Conservation (phyloP, 23 red algal species). For the Chondrus crispus region DNA sequence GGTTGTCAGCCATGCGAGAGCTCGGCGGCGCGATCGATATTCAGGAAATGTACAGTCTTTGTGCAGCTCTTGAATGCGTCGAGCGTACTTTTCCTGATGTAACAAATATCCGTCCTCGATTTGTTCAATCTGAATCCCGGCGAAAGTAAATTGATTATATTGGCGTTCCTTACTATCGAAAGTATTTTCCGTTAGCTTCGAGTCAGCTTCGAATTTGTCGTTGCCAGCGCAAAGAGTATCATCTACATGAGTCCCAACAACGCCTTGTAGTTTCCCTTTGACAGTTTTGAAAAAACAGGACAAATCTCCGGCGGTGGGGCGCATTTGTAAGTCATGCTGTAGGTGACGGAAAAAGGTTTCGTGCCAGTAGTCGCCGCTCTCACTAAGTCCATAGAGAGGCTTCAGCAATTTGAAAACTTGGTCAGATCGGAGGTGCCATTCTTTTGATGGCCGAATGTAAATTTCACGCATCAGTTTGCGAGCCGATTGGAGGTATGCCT, state of each 20-base stretch:
- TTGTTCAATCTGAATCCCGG: background rate
- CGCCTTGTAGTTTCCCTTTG: background rate
- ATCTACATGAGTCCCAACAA: background rate
- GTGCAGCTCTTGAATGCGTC: background rate
- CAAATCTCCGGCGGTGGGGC: background rate
- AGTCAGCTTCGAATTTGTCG: background rate
- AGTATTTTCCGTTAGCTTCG: background rate
- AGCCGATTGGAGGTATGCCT: background rate
- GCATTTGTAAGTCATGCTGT: background rate
- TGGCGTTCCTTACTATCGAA: background rate
- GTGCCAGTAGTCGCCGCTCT: conserved; percentile 29
- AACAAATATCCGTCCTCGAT: background rate
- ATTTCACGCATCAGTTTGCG: background rate
- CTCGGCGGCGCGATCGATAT: background rate
- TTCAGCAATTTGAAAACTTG: conserved; percentile 9
- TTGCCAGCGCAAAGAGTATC: background rate
- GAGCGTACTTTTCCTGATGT: background rate
- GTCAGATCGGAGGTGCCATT: background rate
- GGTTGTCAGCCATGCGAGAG: background rate
- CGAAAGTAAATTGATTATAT: background rate
- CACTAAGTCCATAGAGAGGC: conserved; percentile 15
- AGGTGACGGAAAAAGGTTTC: conserved; percentile 4
- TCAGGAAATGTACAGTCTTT: background rate
- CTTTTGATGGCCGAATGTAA: background rate
- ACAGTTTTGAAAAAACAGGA: background rate